phyloP scores from a whole-genome alignment of 106 monocot species.

The Gastrodia elata region DNA sequence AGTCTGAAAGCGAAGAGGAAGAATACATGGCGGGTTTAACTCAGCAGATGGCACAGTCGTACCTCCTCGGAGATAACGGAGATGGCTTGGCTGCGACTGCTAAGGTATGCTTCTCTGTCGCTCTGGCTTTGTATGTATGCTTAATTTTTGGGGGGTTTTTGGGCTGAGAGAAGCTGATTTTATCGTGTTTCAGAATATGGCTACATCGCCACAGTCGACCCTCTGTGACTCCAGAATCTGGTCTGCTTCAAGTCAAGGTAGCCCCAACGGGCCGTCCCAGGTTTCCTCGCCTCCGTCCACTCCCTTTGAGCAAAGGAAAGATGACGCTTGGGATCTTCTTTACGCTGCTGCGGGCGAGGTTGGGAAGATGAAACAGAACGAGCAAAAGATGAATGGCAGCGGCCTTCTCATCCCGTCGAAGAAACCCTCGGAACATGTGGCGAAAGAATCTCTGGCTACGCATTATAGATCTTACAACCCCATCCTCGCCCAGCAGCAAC shows the following conservation, averaged over 20 bases:
- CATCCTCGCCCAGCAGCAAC: conserved; percentile 8
- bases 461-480: neutral
- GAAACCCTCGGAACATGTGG: neutral
- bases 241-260: conserved; percentile 12
- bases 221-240: conserved; percentile 12
- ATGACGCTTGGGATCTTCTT: conserved; percentile 10
- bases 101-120: neutral
- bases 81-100: neutral
- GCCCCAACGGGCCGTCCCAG: conserved; percentile 16
- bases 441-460: neutral
- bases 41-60: conserved; percentile 27
- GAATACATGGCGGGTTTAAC: conserved; percentile 37
- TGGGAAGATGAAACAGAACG: neutral
- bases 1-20: conserved; percentile 44
- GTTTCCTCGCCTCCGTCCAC: conserved; percentile 15
- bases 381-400: neutral
- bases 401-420: conserved; percentile 8
- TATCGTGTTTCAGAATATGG: conserved; percentile 1
- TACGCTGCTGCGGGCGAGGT: conserved; percentile 16
- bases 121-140: neutral
- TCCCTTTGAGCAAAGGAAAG: conserved; percentile 6
- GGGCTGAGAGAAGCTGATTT: neutral
- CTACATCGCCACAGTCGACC: conserved; percentile 17
- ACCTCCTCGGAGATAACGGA: conserved; percentile 30
- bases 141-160: neutral